Evolutionary conservation across 2,329 filamentous ascomycete genomes (phyloP).

Genomic region (Bipolaris bicolor): DNA sequence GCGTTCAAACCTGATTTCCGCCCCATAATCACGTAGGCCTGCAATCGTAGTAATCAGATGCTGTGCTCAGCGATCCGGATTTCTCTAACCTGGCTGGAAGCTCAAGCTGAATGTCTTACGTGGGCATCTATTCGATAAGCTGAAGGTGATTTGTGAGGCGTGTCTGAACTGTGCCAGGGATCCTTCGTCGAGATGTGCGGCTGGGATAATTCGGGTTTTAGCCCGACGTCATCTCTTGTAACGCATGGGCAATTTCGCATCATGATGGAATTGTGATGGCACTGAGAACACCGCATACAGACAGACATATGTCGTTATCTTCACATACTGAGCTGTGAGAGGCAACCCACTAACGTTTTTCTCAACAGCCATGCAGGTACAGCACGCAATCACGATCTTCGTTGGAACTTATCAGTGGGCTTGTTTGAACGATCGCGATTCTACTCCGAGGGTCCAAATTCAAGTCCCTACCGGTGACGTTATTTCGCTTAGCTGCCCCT

Average conservation of each 20-base stretch:
- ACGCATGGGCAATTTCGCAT: conserved; percentile 11
- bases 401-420: conserved; percentile 24
- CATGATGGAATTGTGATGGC: conserved; percentile 19
- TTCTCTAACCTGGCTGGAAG: background rate
- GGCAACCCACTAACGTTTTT: conserved; percentile 8
- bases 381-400: conserved; percentile 18
- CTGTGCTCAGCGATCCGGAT: conserved; percentile 4
- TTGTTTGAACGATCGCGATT: conserved; percentile 32
- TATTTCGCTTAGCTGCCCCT: conserved; percentile 29
- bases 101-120: background rate
- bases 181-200: conserved; percentile 2
- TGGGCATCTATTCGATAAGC: background rate
- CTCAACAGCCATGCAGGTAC: conserved; percentile 35
- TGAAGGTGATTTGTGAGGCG: conserved; percentile 14
- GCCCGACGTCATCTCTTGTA: conserved; percentile 21
- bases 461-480: conserved; percentile 36
- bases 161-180: conserved; percentile 1
- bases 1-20: conserved; percentile 26
- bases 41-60: conserved; percentile 7
- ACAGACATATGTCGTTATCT: conserved; percentile 9
- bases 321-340: background rate
- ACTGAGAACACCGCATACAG: conserved; percentile 9
- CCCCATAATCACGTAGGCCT: conserved; percentile 12
- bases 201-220: conserved; percentile 9
- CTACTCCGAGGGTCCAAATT: conserved; percentile 20